A percentile compares a stretch with the other conserved stretches of the same genome.
phyloP scores from a whole-genome alignment of 768 basidiomycete species.

The Guyanaporus albipodus region DNA sequence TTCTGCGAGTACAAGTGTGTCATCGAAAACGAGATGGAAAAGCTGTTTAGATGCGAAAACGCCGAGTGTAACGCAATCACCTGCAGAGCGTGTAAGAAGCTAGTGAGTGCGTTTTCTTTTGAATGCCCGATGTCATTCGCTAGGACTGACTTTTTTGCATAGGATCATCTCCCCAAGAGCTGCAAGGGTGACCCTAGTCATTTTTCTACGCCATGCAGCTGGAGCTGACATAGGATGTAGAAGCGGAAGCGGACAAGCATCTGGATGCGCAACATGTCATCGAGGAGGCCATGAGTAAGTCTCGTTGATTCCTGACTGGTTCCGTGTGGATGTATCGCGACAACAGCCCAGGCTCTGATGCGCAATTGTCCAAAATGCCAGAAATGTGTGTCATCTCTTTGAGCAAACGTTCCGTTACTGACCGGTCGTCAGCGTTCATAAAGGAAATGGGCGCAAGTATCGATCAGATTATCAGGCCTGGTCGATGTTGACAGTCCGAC shows the following conservation, averaged over 20 bases:
- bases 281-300: conserved; percentile 89
- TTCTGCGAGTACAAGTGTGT: conserved; percentile 85
- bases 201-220: not conserved
- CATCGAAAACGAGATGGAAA: conserved; percentile 66
- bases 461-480: not conserved
- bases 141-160: conserved; percentile 1
- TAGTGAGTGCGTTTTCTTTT: conserved; percentile 38
- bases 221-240: conserved; percentile 34
- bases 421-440: conserved; percentile 56
- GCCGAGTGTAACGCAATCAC: conserved; percentile 70
- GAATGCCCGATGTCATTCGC: not conserved
- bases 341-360: conserved; percentile 72
- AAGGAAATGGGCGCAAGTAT: conserved; percentile 70
- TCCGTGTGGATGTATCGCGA: conserved; percentile 2
- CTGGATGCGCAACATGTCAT: conserved; percentile 73
- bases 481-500: not conserved
- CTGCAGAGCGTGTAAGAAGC: conserved; percentile 76
- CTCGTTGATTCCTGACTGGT: conserved; percentile 15
- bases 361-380: conserved; percentile 84
- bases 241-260: conserved; percentile 70
- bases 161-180: conserved; percentile 80
- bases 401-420: not conserved
- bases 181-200: conserved; percentile 56
- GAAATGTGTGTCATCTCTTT: conserved; percentile 50
- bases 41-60: conserved; percentile 53